These are phyloP conservation scores for Crepidotus variabilis DNA, from an alignment of 768 basidiomycete genomes.

Conservation along the genomic window DNA sequence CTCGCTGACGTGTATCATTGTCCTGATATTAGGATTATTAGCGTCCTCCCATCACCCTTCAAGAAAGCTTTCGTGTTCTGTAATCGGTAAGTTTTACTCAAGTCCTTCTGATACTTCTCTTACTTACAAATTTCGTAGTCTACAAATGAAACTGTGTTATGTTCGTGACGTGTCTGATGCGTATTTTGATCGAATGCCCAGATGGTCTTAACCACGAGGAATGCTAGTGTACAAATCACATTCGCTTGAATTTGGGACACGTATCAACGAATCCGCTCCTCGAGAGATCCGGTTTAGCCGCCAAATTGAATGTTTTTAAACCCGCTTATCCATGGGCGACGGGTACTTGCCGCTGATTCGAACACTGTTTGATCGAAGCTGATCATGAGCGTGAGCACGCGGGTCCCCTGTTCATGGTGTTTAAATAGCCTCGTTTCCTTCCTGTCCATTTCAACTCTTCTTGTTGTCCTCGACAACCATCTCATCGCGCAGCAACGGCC, in stretches of 20 bases:
- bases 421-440: background rate
- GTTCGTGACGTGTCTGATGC: background rate
- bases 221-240: background rate
- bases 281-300: background rate
- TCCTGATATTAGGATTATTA: background rate
- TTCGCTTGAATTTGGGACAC: background rate
- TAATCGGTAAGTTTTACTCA: constrained; percentile 25
- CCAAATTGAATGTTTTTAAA: background rate
- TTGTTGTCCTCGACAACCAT: background rate
- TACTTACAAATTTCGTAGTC: background rate
- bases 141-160: background rate
- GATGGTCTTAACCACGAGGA: background rate
- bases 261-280: background rate
- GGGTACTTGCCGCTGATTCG: background rate
- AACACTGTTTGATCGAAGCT: background rate
- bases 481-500: background rate
- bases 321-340: background rate
- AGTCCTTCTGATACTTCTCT: background rate
- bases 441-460: background rate
- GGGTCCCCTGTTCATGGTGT: background rate
- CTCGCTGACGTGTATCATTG: constrained; percentile 6
- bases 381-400: background rate
- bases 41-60: constrained; percentile 19
- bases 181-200: background rate
- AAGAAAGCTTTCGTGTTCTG: constrained; percentile 40